Conservation (phyloP, 108 stramenopile genomes). For the Cyclotella distinguenda region DNA sequence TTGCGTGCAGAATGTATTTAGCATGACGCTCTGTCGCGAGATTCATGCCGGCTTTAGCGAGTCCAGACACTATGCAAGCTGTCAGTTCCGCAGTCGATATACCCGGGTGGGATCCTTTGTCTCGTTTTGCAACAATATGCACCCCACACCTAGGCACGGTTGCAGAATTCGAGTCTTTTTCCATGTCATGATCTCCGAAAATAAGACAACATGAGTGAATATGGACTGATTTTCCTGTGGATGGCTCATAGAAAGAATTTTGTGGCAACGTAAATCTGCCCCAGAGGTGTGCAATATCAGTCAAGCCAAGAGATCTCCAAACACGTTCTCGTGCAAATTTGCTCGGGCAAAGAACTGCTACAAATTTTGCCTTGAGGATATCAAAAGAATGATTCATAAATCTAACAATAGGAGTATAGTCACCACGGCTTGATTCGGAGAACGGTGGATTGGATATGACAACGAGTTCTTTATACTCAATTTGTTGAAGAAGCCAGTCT, state of each 20-base stretch:
- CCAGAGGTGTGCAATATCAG: conserved; percentile 13
- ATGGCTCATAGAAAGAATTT: conserved; percentile 50
- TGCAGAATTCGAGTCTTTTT: neutral
- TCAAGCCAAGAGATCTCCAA: conserved; percentile 40
- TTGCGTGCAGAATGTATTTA: conserved; percentile 19
- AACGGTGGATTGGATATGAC: conserved; percentile 56
- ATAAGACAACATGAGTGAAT: conserved; percentile 41
- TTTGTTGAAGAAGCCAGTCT: conserved; percentile 9
- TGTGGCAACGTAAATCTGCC: conserved; percentile 37
- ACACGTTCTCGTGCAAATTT: conserved; percentile 43
- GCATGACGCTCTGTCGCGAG: conserved; percentile 18
- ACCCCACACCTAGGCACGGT: neutral
- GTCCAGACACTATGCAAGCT: conserved; percentile 18
- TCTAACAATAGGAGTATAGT: conserved; percentile 38
- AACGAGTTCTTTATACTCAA: conserved; percentile 8
- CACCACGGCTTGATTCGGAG: conserved; percentile 33
- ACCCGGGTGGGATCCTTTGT: conserved; percentile 31
- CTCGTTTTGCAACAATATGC: conserved; percentile 22
- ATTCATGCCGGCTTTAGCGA: conserved; percentile 9
- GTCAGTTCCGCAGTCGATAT: conserved; percentile 36
- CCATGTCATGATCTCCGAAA: conserved; percentile 14
- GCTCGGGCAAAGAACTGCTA: conserved; percentile 42
- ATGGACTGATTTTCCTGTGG: conserved; percentile 17
- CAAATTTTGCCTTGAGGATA: conserved; percentile 17
- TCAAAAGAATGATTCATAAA: conserved; percentile 45